Percentiles rank a stretch among this genome's conserved stretches.
These are phyloP conservation scores for Cylindrodendrum hubeiense DNA, from an alignment of 2,329 filamentous ascomycete genomes.

Conservation along the genomic window DNA sequence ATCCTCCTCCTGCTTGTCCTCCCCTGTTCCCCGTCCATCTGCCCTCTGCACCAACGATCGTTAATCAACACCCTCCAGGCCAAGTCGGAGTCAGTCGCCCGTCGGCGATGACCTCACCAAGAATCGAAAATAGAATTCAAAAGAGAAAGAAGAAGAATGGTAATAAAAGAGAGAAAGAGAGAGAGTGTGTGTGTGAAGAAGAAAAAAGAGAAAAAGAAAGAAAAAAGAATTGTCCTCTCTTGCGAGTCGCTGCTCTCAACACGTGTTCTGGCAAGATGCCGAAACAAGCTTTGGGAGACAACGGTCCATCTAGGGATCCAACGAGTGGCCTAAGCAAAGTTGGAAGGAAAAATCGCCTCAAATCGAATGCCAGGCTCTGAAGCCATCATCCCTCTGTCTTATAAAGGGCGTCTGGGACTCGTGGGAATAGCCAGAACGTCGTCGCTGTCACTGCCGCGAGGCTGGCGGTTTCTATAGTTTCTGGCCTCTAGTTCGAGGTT, in stretches of 20 bases:
- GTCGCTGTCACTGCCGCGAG: conserved; percentile 28
- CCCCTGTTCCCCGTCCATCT: conserved; percentile 13
- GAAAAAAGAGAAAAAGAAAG: conserved; percentile 21
- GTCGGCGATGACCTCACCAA: conserved; percentile 12
- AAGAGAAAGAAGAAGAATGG: conserved; percentile 10
- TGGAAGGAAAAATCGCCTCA: conserved; percentile 17
- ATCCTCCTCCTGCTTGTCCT: conserved; percentile 3
- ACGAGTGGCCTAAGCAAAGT: conserved; percentile 26
- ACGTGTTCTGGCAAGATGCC: conserved; percentile 12
- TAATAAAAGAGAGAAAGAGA: conserved; percentile 25
- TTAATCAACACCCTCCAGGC: conserved; percentile 25
- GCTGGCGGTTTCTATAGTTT: conserved; percentile 40
- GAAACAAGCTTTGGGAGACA: conserved; percentile 35
- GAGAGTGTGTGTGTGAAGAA: no score
- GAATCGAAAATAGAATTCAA: conserved; percentile 18
- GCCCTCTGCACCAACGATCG: conserved; percentile 21
- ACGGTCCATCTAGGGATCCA: conserved; percentile 35
- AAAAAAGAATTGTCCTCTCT: conserved; percentile 34
- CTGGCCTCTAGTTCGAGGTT: conserved; percentile 37
- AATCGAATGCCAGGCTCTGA: conserved; percentile 2
- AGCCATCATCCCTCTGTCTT: conserved; percentile 6
- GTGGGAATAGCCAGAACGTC: conserved; percentile 8
- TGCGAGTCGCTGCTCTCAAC: conserved; percentile 35
- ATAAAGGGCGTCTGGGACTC: conserved; percentile 7
- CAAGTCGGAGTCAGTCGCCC: conserved; percentile 15